Conservation (phyloP, 768 basidiomycete species). For the Cyclocybe aegerita region DNA sequence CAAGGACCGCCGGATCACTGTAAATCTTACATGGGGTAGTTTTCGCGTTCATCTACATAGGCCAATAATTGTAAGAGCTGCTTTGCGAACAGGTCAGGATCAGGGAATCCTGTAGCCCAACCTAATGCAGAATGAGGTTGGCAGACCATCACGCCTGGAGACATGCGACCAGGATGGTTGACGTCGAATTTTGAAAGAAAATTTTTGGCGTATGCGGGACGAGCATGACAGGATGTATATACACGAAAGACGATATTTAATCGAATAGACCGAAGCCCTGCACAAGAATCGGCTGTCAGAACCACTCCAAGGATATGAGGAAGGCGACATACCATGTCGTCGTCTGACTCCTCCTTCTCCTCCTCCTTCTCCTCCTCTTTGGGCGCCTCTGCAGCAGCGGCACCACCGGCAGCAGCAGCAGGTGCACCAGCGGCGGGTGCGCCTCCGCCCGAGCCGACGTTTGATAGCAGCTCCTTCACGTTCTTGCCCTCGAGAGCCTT, state of each 20-base stretch:
- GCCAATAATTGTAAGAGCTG: too few relatives aligned
- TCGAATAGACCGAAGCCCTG: slow-evolving; percentile 98
- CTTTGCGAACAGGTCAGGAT: too few relatives aligned
- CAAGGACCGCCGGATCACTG: too few relatives aligned
- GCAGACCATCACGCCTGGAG: too few relatives aligned
- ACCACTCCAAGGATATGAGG: neutral
- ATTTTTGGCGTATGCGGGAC: slow-evolving; percentile 15
- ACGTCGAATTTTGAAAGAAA: slow-evolving; percentile 11
- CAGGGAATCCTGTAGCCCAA: too few relatives aligned
- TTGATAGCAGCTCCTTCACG: slow-evolving; percentile 92
- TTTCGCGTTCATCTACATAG: too few relatives aligned
- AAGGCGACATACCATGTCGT: slow-evolving; percentile 71
- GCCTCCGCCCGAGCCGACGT: slow-evolving; percentile 91
- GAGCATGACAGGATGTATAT: slow-evolving; percentile 11
- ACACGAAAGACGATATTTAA: slow-evolving; percentile 40
- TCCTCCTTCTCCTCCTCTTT: slow-evolving; percentile 85
- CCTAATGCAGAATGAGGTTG: too few relatives aligned
- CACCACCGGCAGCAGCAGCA: slow-evolving; percentile 56
- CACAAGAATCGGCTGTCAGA: neutral
- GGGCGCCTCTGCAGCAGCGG: slow-evolving; percentile 69
- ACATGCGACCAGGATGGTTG: too few relatives aligned
- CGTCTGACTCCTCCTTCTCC: slow-evolving; percentile 87
- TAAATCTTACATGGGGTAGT: too few relatives aligned
- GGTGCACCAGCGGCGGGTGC: slow-evolving; percentile 68
- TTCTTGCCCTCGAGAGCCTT: slow-evolving; percentile 99